Percentiles rank a stretch among this genome's conserved stretches.
These are phyloP conservation scores for Dryadomyces sulphureus DNA, from an alignment of 2,329 filamentous ascomycete species.

Conservation along the genomic window DNA sequence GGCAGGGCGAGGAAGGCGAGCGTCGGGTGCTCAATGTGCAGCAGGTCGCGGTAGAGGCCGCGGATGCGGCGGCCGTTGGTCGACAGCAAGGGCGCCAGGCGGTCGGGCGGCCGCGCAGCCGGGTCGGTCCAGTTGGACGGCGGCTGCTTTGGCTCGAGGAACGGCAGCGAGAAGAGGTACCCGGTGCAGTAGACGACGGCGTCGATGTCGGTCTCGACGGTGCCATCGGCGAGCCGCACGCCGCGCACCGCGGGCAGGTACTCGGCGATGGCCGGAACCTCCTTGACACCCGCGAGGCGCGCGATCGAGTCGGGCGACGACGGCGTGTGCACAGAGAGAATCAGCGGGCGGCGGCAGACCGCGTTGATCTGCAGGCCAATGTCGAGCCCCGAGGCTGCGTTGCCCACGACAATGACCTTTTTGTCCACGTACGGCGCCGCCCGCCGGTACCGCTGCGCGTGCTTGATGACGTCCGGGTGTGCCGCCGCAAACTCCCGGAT, in stretches of 20 bases:
- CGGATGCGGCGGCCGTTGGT: conserved; percentile 55
- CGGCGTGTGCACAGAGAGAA: conserved; percentile 47
- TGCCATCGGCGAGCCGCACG: conserved; percentile 50
- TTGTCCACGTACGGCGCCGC: conserved; percentile 48
- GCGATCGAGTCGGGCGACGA: conserved; percentile 28
- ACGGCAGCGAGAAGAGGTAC: conserved; percentile 75
- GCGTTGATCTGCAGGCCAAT: conserved; percentile 62
- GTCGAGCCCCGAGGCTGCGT: conserved; percentile 71
- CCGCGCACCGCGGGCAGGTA: conserved; percentile 39
- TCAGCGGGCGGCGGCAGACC: conserved; percentile 42
- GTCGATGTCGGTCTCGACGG: conserved; percentile 53
- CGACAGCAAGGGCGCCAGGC: conserved; percentile 30
- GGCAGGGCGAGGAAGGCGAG: conserved; percentile 63
- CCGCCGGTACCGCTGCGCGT: conserved; percentile 68
- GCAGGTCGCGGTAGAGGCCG: conserved; percentile 65
- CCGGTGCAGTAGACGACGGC: conserved; percentile 77
- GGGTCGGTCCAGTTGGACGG: not conserved
- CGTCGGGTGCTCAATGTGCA: conserved; percentile 62
- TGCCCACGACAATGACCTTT: conserved; percentile 74
- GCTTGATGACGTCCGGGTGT: conserved; percentile 47
- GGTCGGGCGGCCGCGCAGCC: not conserved
- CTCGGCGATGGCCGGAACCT: conserved; percentile 43
- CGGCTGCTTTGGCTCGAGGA: conserved; percentile 27
- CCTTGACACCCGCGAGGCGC: conserved; percentile 28
- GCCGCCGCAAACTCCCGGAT: conserved; percentile 42